Base-by-base conservation (phyloP, 129 eudicot species). In the Ambrosia trifida region DNA sequence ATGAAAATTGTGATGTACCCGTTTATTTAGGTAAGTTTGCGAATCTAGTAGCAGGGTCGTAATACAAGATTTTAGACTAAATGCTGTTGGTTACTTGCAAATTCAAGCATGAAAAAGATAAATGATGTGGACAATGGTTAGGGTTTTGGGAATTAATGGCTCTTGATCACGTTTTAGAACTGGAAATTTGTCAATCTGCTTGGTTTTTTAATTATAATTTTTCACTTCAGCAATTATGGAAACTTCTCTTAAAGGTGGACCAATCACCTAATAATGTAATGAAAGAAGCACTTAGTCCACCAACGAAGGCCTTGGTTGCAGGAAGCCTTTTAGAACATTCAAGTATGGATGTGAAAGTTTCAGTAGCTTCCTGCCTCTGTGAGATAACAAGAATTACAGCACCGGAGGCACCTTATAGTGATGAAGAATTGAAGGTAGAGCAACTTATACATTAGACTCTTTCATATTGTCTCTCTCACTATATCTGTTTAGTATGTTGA, bases 331-430 rank as follows among this genome's bases (percentile, higher is more conserved):
- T 95, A 69, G 78, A 79, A 76, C 99, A 95, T 78, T 66, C 88
- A 5, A 85, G 85, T 47, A 64, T 19, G 20, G 99, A 90, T 80
- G 97, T 90, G 13, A 84, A 82, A 83, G 96, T 82, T 70, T 81
- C 85, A 3, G 87, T 90, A 24, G 97, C 99, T 18, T 66, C 94
- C 10, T 95, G 99, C 82, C 82, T 95, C 56, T 86, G 94, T 64
- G 99, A 95, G 77, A 90, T 95, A 16, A 90, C 95, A 10, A 86
- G 99, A 79, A 83, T 90, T 41, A 90, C 99, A 11, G 97, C 99
- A 6, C 99, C 99, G 5, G 97, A 95, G 18, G 97, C 99, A 49
- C 99, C 99, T 1, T 95, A 88, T 69, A 77, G 16, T 2, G 99
- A 95, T 70, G 97, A 90, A 4, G 77, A 81, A 65, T 84, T 95